phyloP scores from a whole-genome alignment of 2,329 filamentous ascomycete species.

The Alternaria brassicicola region DNA sequence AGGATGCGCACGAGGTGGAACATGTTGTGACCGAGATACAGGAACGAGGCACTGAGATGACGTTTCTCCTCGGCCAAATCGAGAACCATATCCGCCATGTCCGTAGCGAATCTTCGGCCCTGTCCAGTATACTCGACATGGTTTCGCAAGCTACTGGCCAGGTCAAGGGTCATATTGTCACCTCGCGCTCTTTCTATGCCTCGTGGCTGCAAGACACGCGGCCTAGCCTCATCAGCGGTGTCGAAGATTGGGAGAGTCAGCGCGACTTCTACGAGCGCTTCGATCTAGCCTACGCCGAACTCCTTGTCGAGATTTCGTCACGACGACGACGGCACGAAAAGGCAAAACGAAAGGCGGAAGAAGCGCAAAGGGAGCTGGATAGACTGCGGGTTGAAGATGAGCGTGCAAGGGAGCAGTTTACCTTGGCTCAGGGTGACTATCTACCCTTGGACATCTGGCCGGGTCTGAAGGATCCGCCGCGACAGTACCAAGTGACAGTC shows the following conservation, averaged over 20 bases:
- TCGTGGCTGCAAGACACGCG: constrained; percentile 75
- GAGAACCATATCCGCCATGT: constrained; percentile 66
- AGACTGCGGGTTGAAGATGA: constrained; percentile 75
- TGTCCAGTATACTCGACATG: constrained; percentile 67
- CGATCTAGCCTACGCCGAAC: constrained; percentile 78
- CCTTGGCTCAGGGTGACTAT: constrained; percentile 81
- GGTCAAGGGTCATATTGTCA: constrained; percentile 68
- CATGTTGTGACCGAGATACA: constrained; percentile 71
- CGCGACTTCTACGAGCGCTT: constrained; percentile 88
- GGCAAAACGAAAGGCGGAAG: constrained; percentile 74
- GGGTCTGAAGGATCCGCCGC: constrained; percentile 53
- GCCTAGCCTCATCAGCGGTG: constrained; percentile 67
- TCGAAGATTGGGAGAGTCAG: constrained; percentile 78
- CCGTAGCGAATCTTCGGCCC: constrained; percentile 61
- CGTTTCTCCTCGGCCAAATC: constrained; percentile 69
- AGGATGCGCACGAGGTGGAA: constrained; percentile 69
- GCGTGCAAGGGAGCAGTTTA: constrained; percentile 76
- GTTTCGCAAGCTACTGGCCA: constrained; percentile 72
- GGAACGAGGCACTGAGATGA: constrained; percentile 78
- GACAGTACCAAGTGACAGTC: constrained; percentile 43
- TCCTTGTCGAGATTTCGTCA: constrained; percentile 83
- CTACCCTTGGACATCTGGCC: constrained; percentile 89
- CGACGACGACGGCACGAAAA: constrained; percentile 74
- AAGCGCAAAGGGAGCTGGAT: constrained; percentile 77
- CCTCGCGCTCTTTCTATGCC: constrained; percentile 66